Evolutionary conservation across 768 basidiomycete species (phyloP).

Genomic region (Boletus reticuloceps): DNA sequence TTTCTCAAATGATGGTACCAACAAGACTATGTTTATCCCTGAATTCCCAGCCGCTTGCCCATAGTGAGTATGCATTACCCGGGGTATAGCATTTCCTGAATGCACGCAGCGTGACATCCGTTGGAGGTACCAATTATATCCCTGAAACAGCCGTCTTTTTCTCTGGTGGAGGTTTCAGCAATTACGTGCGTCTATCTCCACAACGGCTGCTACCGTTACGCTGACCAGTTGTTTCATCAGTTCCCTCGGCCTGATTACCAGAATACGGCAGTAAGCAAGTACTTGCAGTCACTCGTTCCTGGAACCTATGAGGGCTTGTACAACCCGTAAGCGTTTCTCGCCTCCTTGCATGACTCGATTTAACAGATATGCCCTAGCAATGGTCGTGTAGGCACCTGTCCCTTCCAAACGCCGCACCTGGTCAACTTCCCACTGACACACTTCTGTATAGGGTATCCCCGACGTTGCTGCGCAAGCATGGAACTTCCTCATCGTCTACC

Average conservation of each 20-base stretch:
- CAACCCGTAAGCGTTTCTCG: constrained; percentile 44
- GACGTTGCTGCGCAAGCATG: constrained; percentile 64
- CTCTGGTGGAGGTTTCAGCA: constrained; percentile 75
- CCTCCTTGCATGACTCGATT: not conserved
- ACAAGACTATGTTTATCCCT: constrained; percentile 52
- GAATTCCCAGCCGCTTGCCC: constrained; percentile 63
- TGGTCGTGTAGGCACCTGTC: constrained; percentile 47
- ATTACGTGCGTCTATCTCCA: constrained; percentile 43
- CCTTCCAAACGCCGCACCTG: no score
- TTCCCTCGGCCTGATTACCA: constrained; percentile 58
- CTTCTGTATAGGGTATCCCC: constrained; percentile 45
- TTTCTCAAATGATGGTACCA: constrained; percentile 55
- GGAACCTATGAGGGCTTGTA: constrained; percentile 57
- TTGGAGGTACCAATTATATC: constrained; percentile 60
- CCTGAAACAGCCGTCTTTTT: constrained; percentile 61
- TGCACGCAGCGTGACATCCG: constrained; percentile 57
- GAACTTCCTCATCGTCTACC: constrained; percentile 47
- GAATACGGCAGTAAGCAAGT: constrained; percentile 40
- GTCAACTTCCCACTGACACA: not conserved
- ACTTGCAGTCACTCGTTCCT: constrained; percentile 43
- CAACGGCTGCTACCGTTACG: not conserved
- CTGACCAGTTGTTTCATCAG: constrained; percentile 25
- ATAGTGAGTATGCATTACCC: constrained; percentile 35
- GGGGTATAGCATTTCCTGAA: not conserved
- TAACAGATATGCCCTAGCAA: constrained; percentile 26